Base-by-base conservation (phyloP, 768 basidiomycete genomes). In the Mycena metata region DNA sequence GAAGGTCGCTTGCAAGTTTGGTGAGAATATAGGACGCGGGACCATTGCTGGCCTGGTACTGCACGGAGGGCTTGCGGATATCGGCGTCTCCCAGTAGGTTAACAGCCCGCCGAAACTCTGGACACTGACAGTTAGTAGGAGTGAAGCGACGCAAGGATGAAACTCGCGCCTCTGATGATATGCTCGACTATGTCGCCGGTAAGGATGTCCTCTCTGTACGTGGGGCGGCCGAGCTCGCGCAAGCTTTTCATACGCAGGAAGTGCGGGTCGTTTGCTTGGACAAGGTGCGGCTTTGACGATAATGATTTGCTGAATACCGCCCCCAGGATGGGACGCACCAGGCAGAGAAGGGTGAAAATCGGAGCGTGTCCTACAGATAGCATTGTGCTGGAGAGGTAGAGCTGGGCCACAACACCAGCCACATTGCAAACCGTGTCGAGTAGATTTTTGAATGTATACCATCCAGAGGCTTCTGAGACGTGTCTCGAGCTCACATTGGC, bases 61-160 rank as follows among this genome's bases (percentile, higher is more conserved):
- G 66, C 7, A 56, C 19, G 8, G 51, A 39, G 6, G 66, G 45
- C 19, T 42, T 16, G 30, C 57, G 60, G 39, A 64, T 67, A 50
- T 71, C 65, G 5, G 61, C 15, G 36, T 67, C 64, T 7, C 66
- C 70, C 9, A 71, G 62, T 13, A 64, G 46, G 11, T 30, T 50
- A 10, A 71, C 62, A n/a, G 66, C 39, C 16, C 54, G 60, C 13
- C 70, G 70, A 35, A 71, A 67, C 46, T 67, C 70, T 69, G 64
- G 45, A 61, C 13, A 15, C 2, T 30, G 30, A 30, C 30, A 30
- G 2, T 46, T 17, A 35, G 35, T 59, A 5, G 23, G 26, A 33
- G 33, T 19, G 23, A 61, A 50, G 16, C 11, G 3, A 30, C 6
- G 5, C 21, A 6, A 13, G 30, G 3, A 43, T 11, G 8, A 51